A percentile compares a stretch with the other conserved stretches of the same genome.
Evolutionary conservation across 768 basidiomycete species (phyloP).

Genomic region (Podaxis sp.): DNA sequence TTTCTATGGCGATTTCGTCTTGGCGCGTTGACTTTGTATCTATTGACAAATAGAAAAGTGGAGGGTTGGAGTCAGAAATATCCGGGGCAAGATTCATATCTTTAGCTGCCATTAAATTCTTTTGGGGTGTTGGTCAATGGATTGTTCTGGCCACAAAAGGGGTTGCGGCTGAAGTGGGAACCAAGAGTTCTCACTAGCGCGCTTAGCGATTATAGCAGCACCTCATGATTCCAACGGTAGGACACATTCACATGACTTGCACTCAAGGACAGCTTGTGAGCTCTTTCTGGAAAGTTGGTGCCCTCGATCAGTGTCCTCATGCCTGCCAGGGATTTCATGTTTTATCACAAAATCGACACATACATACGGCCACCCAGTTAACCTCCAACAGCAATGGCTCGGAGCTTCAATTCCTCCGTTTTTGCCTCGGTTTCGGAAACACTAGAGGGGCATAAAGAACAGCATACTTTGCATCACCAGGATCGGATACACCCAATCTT

Average conservation of each 20-base stretch:
- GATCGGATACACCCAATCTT: slow-evolving; percentile 63
- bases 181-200: too few species aligned
- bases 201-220: neutral
- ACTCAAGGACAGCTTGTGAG: neutral
- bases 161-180: too few species aligned
- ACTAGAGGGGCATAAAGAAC: slow-evolving; percentile 71
- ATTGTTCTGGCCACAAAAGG: too few species aligned
- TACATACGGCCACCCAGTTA: neutral
- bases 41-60: too few species aligned
- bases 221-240: neutral
- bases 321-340: neutral
- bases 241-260: neutral
- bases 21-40: too few species aligned
- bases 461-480: slow-evolving; percentile 66
- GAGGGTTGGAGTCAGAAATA: too few species aligned
- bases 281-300: neutral
- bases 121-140: too few species aligned
- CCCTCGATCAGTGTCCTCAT: neutral
- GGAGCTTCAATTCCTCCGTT: slow-evolving; percentile 28
- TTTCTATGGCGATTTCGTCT: too few species aligned
- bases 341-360: neutral
- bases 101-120: too few species aligned
- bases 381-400: neutral
- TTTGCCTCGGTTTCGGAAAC: slow-evolving; percentile 68
- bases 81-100: too few species aligned